Evolutionary conservation across 257 asterid genomes (phyloP).

Genomic region (Cordia subcordata): DNA sequence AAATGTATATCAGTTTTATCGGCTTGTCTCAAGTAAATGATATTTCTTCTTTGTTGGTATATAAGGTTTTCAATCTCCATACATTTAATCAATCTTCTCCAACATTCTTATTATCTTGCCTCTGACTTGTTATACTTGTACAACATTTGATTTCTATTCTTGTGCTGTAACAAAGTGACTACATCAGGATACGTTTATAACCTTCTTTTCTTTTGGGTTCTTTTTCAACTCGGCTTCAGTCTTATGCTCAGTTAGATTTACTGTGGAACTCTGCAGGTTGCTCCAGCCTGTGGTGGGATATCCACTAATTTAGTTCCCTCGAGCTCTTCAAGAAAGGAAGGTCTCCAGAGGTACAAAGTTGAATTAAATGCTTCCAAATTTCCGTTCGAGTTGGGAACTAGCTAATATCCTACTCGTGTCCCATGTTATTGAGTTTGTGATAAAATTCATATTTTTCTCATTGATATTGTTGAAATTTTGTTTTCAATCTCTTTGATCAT

Average conservation of each 20-base stretch:
- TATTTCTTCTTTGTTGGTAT: background rate
- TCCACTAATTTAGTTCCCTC: constrained; percentile 49
- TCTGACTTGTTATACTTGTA: background rate
- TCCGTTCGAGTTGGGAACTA: background rate
- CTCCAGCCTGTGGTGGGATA: constrained; percentile 53
- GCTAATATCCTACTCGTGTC: constrained; percentile 1
- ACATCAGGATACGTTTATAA: background rate
- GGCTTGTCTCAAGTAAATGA: background rate
- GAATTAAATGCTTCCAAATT: background rate
- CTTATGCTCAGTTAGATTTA: background rate
- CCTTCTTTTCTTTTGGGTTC: background rate
- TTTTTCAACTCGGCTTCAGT: background rate
- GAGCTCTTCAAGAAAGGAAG: constrained; percentile 43
- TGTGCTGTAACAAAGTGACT: background rate
- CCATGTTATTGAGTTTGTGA: constrained; percentile 7
- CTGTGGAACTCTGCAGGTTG: constrained; percentile 41
- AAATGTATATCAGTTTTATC: too few species aligned
- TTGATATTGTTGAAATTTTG: background rate
- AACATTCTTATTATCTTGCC: background rate
- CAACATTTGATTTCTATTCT: too few species aligned
- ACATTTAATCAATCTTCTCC: too few species aligned
- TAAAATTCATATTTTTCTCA: constrained; percentile 6
- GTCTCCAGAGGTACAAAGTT: constrained; percentile 23
- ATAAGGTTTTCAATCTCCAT: background rate
- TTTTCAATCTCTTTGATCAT: constrained; percentile 7